Evolutionary conservation across 2,329 filamentous ascomycete species (phyloP).

Genomic region (Talaromyces sp.): DNA sequence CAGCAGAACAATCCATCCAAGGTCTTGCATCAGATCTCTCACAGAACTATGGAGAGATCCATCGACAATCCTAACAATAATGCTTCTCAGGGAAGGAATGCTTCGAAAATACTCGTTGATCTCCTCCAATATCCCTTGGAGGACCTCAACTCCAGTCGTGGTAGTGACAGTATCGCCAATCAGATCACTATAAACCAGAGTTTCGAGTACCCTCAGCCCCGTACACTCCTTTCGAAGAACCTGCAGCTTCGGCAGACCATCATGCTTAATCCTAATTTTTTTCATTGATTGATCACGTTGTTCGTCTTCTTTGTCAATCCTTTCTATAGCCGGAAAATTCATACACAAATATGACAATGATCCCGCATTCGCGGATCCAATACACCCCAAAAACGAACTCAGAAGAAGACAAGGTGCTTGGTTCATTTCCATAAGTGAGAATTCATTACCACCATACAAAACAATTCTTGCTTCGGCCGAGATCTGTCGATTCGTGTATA

Average conservation of each 20-base stretch:
- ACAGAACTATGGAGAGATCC: background rate
- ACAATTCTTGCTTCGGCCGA: background rate
- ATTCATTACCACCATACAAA: background rate
- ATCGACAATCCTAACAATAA: background rate
- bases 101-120: background rate
- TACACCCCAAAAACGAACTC: background rate
- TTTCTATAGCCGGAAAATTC: background rate
- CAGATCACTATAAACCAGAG: background rate
- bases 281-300: background rate
- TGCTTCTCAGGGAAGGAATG: background rate
- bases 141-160: background rate
- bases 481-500: background rate
- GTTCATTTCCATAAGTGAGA: background rate
- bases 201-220: background rate
- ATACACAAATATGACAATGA: background rate
- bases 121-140: background rate
- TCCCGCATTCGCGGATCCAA: background rate
- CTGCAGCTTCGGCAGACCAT: background rate
- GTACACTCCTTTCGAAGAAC: background rate
- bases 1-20: background rate
- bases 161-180: too few species aligned
- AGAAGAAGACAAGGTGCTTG: too few species aligned
- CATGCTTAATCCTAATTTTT: background rate
- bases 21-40: background rate
- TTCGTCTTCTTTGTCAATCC: background rate